Base-by-base conservation (phyloP, 495 filamentous ascomycete genomes). In the Geopyxis carbonaria region DNA sequence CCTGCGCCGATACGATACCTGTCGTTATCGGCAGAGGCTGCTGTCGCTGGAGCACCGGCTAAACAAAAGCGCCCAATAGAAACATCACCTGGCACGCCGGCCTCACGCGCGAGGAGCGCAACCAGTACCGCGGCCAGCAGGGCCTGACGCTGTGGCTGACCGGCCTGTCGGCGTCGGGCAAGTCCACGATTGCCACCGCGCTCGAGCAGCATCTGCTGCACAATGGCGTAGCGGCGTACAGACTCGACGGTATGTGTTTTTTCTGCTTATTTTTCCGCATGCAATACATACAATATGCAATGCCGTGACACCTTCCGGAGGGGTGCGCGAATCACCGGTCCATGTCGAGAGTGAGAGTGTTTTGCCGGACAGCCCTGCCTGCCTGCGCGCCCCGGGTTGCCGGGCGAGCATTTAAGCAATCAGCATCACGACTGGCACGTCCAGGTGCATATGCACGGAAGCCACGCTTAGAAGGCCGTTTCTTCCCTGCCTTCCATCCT, bases 21-120 rank as follows among this genome's bases (percentile, higher is more conserved):
- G n/a, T n/a, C n/a, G n/a, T n/a, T n/a, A n/a, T n/a, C n/a, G n/a
- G n/a, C n/a, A n/a, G n/a, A n/a, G 7, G 7, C 25, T 28, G 25
- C 25, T 13, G 25, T 13, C 25, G 7, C 13, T 13, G 13, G 7
- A 7, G 7, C 25, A 13, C 14, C 15, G 18, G 9, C 34, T 37
- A 37, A 30, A 29, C 21, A n/a, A 19, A 16, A 32, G 43, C 34
- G 45, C 25, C 42, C 16, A 38, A 42, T 58, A 97, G 89, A 47
- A 97, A 97, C 72, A 93, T 97, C 61, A 95, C 89, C 63, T 95
- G 80, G 85, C 89, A 97, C 70, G 71, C 82, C 27, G 76, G 76
- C 50, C 75, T 97, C 50, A 81, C 82, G 35, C 82, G 81, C 57
- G 57, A 61, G 46, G 86, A 95, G 70, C 85, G 89, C 62, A 76